Evolutionary conservation across 345 rosid genomes (phyloP).

Genomic region (Gossypium thurberi): DNA sequence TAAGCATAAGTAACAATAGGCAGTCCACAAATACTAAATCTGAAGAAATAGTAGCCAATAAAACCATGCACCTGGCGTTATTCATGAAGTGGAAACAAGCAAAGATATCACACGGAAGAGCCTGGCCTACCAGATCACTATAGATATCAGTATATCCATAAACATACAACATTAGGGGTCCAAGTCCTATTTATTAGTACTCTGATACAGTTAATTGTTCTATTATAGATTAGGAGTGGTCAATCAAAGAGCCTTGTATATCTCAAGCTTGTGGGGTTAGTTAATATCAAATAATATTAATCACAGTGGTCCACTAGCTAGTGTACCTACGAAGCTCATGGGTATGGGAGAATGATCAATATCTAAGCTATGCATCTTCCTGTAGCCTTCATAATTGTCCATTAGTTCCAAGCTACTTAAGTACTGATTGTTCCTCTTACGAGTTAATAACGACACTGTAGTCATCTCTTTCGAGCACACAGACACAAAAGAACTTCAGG

Average conservation of each 20-base stretch:
- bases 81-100: slow-evolving; percentile 23
- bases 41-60: slow-evolving; percentile 7
- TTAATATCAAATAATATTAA: slow-evolving; percentile 11
- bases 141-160: not conserved
- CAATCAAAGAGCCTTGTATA: not conserved
- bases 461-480: not conserved
- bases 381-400: not conserved
- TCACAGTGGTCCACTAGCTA: slow-evolving; percentile 9
- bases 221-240: slow-evolving; percentile 4
- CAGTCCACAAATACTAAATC: slow-evolving; percentile 14
- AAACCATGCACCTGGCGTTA: not conserved
- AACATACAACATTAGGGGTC: not conserved
- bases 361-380: not conserved
- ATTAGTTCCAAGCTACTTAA: not conserved
- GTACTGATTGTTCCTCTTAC: not conserved
- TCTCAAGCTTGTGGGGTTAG: slow-evolving; percentile 4
- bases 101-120: not conserved
- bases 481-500: not conserved
- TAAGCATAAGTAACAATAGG: slow-evolving; percentile 12
- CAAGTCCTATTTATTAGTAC: slow-evolving; percentile 3
- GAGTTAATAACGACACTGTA: not conserved
- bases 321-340: not conserved
- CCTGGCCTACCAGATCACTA: slow-evolving; percentile 17
- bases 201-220: slow-evolving; percentile 1
- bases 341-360: not conserved